These are phyloP conservation scores for Phaeosphaeriaceae sp. DNA, from an alignment of 2,329 filamentous ascomycete species.

Conservation along the genomic window DNA sequence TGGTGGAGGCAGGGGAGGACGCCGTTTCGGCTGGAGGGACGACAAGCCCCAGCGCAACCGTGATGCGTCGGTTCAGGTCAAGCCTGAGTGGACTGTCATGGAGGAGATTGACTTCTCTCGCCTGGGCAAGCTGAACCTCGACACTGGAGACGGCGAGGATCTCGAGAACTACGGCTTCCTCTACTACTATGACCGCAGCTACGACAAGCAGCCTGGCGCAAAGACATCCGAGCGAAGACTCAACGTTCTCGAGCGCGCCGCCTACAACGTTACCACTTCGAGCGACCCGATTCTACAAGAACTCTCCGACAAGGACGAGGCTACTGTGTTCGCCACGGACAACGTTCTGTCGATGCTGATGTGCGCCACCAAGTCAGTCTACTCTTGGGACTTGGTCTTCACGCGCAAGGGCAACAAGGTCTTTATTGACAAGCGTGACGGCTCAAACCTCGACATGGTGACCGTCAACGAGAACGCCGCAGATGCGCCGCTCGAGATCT, in stretches of 20 bases:
- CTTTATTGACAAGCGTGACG: slow-evolving; percentile 98
- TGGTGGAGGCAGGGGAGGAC: slow-evolving; percentile 74
- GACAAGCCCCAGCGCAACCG: slow-evolving; percentile 97
- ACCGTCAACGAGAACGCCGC: slow-evolving; percentile 99
- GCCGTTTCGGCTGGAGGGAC: slow-evolving; percentile 97
- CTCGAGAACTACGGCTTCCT: slow-evolving; percentile 96
- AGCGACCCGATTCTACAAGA: slow-evolving; percentile 97
- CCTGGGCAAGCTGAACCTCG: slow-evolving; percentile 92
- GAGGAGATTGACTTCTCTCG: slow-evolving; percentile 99
- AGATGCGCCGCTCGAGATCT: slow-evolving; percentile 89
- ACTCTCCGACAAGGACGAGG: slow-evolving; percentile 92
- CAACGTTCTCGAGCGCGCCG: slow-evolving; percentile 86
- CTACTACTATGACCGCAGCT: slow-evolving; percentile 96
- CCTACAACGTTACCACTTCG: slow-evolving; percentile 97
- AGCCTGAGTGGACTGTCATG: slow-evolving; percentile 91
- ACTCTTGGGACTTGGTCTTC: slow-evolving; percentile 98
- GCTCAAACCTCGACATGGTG: slow-evolving; percentile 93
- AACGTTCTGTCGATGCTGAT: slow-evolving; percentile 99
- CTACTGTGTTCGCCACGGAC: slow-evolving; percentile 95
- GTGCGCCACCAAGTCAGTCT: slow-evolving; percentile 95
- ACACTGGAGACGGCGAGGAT: slow-evolving; percentile 93
- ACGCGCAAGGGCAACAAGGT: slow-evolving; percentile 93
- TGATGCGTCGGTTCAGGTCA: slow-evolving; percentile 94
- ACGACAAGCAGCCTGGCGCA: slow-evolving; percentile 86
- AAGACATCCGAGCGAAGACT: slow-evolving; percentile 89